phyloP scores from a whole-genome alignment of 116 monocot genomes.

The Phalaenopsis hybrid region DNA sequence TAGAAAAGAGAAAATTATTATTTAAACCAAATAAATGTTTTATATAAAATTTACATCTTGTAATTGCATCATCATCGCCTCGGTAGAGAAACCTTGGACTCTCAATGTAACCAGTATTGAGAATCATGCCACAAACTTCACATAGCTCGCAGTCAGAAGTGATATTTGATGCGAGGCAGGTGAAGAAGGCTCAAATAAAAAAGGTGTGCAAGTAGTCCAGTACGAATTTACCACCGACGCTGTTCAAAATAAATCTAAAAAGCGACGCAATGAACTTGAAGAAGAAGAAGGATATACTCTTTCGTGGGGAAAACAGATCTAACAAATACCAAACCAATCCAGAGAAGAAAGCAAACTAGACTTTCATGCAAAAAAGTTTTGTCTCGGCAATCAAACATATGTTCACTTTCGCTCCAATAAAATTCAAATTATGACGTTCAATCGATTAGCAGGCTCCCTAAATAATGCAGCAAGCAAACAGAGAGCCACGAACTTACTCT shows the following conservation, averaged over 20 bases:
- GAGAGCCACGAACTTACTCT: constrained; percentile 36
- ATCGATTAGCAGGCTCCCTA: neutral
- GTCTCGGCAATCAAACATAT: neutral
- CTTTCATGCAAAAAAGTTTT: neutral
- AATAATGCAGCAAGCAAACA: neutral
- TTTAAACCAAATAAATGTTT: neutral
- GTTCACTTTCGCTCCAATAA: neutral
- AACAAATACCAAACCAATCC: neutral
- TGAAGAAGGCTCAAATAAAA: neutral
- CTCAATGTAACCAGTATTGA: neutral
- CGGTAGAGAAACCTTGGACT: neutral
- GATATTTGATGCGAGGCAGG: neutral
- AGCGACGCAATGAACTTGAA: neutral
- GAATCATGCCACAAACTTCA: neutral
- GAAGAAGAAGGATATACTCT: neutral
- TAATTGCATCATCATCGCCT: neutral
- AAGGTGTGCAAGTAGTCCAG: neutral
- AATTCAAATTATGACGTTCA: neutral
- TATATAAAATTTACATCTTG: neutral
- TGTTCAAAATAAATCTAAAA: neutral
- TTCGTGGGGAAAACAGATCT: neutral
- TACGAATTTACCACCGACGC: neutral
- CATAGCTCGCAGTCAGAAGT: neutral
- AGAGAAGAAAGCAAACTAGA: neutral
- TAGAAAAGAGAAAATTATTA: neutral